Evolutionary conservation across 257 asterid genomes (phyloP).

Genomic region (Solanum etuberosum): DNA sequence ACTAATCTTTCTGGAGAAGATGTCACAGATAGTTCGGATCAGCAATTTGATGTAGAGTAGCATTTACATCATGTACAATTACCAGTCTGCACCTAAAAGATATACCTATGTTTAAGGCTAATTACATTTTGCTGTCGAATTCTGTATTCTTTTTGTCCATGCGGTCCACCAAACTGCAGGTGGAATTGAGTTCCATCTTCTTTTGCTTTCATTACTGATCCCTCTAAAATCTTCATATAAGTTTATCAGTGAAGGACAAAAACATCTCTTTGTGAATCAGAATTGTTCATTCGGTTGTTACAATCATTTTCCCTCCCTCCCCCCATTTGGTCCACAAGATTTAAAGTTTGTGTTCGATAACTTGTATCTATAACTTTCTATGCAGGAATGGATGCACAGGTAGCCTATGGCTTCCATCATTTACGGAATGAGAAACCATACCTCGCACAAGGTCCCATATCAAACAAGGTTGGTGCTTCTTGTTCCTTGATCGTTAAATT

Average conservation of each 20-base stretch:
- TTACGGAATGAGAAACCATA: constrained; percentile 84
- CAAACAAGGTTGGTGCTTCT: constrained; percentile 65
- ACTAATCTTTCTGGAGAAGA: background rate
- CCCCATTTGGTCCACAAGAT: background rate
- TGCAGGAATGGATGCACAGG: constrained; percentile 97
- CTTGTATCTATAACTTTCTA: background rate
- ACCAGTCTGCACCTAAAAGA: background rate
- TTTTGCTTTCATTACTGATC: background rate
- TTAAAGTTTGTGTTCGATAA: background rate
- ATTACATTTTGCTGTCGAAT: background rate
- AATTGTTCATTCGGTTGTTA: background rate
- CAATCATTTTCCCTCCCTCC: background rate
- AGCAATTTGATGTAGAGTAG: background rate
- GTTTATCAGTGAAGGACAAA: background rate
- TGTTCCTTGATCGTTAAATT: background rate
- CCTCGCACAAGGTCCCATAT: constrained; percentile 90
- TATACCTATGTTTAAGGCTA: background rate
- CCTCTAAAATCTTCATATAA: background rate
- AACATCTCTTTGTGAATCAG: background rate
- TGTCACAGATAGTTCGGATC: background rate
- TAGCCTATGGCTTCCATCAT: constrained; percentile 92
- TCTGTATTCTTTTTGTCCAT: background rate
- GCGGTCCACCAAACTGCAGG: background rate
- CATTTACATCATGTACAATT: background rate
- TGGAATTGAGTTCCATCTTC: background rate